phyloP scores from a whole-genome alignment of 768 basidiomycete species.

The Ephemerocybe angulata region DNA sequence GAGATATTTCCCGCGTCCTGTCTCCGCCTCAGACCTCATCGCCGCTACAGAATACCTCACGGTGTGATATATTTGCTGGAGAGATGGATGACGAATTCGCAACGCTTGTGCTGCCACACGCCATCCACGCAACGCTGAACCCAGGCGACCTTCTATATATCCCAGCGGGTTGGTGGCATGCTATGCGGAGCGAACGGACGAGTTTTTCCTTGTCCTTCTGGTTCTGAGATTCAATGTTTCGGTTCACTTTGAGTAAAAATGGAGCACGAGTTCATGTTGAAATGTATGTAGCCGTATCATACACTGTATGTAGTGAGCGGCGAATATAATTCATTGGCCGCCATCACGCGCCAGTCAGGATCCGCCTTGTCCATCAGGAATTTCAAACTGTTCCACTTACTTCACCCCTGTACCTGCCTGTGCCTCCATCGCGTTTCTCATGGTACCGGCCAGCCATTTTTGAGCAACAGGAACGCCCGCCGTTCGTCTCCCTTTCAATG shows the following conservation, averaged over 20 bases:
- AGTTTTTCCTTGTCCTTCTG: slow-evolving; percentile 91
- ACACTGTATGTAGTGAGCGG: too few relatives aligned
- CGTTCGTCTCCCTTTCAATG: slow-evolving; percentile 7
- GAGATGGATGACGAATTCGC: slow-evolving; percentile 46
- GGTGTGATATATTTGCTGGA: slow-evolving; percentile 67
- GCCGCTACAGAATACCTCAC: slow-evolving; percentile 77
- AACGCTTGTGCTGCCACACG: slow-evolving; percentile 51
- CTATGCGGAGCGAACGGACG: slow-evolving; percentile 75
- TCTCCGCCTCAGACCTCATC: slow-evolving; percentile 41
- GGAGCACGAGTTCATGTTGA: too few relatives aligned
- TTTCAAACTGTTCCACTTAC: slow-evolving; percentile 3
- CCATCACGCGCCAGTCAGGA: not conserved
- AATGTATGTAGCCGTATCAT: too few relatives aligned
- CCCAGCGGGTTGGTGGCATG: slow-evolving; percentile 95
- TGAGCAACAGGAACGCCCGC: slow-evolving; percentile 8
- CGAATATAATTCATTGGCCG: not conserved
- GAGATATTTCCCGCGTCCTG: slow-evolving; percentile 47
- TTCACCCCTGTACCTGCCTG: not conserved
- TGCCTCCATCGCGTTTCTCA: not conserved
- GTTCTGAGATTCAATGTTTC: too few relatives aligned
- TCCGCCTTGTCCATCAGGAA: not conserved
- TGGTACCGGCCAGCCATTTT: not conserved
- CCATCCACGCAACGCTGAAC: slow-evolving; percentile 58
- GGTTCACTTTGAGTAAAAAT: too few relatives aligned
- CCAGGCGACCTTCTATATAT: slow-evolving; percentile 88